Evolutionary conservation across 78 protist genomes (phyloP).

Genomic region (Dictyostelium citrinum): DNA sequence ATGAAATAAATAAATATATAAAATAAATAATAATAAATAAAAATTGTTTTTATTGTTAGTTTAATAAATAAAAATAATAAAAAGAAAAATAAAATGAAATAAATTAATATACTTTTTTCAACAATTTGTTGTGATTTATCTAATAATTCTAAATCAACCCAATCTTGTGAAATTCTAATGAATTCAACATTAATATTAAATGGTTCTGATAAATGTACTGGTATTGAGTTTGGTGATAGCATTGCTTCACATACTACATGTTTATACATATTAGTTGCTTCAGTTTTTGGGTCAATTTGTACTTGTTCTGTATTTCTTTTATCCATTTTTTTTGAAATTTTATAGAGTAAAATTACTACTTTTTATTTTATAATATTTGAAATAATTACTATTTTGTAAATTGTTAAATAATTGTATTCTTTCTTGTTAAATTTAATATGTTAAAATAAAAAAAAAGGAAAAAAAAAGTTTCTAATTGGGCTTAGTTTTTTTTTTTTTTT

Average conservation of each 20-base stretch:
- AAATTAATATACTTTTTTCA: slow-evolving; percentile 32
- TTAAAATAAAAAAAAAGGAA: too few relatives aligned
- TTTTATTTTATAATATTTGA: too few relatives aligned
- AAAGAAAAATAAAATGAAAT: background rate
- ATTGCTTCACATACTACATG: slow-evolving; percentile 25
- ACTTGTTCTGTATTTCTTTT: background rate
- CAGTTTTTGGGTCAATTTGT: slow-evolving; percentile 19
- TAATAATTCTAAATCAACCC: slow-evolving; percentile 44
- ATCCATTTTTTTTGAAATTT: background rate
- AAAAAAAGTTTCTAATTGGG: too few relatives aligned
- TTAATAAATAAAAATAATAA: background rate
- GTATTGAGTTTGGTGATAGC: slow-evolving; percentile 5
- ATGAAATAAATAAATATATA: background rate
- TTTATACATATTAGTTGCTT: slow-evolving; percentile 36
- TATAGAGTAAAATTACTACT: too few relatives aligned
- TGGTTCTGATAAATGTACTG: slow-evolving; percentile 72
- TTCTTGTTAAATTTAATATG: too few relatives aligned
- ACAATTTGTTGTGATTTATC: slow-evolving; percentile 1
- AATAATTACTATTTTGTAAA: background rate
- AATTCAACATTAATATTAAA: slow-evolving; percentile 63
- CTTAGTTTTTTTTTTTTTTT: too few relatives aligned
- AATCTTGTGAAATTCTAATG: slow-evolving; percentile 19
- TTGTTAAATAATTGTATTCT: background rate
- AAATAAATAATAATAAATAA: background rate
- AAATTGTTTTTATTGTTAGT: too few relatives aligned